phyloP scores from a whole-genome alignment of 2,329 filamentous ascomycete species.

The Colletotrichum graminicola region DNA sequence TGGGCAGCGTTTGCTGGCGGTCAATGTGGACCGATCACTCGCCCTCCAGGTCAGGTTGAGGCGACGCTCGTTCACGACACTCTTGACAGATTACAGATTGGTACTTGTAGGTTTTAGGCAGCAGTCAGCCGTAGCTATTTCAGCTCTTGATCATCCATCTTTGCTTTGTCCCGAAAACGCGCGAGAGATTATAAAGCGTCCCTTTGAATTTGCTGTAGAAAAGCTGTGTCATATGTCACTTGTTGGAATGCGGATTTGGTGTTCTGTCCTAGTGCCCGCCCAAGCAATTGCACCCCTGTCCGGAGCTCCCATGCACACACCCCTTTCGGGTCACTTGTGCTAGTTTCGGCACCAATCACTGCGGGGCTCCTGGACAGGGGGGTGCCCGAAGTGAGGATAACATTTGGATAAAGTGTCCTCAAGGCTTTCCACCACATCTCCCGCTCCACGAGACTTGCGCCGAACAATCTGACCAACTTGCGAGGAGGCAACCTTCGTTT shows the following conservation, averaged over 20 bases:
- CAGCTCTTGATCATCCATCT: neutral
- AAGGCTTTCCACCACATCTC: conserved; percentile 21
- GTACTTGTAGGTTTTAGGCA: conserved; percentile 42
- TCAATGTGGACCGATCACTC: conserved; percentile 23
- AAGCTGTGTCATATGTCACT: neutral
- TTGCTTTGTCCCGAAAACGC: no score
- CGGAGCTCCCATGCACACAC: conserved; percentile 32
- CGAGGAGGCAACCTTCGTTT: conserved; percentile 19
- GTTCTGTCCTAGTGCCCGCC: neutral
- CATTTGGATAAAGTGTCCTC: conserved; percentile 44
- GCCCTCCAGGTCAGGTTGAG: conserved; percentile 30
- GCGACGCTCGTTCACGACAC: conserved; percentile 35
- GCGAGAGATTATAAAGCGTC: no score
- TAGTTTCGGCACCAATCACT: conserved; percentile 40
- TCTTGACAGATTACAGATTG: conserved; percentile 42
- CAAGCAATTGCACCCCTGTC: conserved; percentile 22
- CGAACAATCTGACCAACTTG: conserved; percentile 30
- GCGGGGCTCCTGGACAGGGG: conserved; percentile 38
- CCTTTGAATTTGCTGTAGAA: neutral
- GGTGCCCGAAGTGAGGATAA: conserved; percentile 33
- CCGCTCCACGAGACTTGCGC: conserved; percentile 38
- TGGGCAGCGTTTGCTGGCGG: conserved; percentile 2
- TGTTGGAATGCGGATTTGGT: neutral
- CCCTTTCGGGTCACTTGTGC: conserved; percentile 24
- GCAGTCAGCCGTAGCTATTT: conserved; percentile 25